These are phyloP conservation scores for Psophocarpus tetragonolobus DNA, from an alignment of 306 rosid genomes.

Conservation along the genomic window DNA sequence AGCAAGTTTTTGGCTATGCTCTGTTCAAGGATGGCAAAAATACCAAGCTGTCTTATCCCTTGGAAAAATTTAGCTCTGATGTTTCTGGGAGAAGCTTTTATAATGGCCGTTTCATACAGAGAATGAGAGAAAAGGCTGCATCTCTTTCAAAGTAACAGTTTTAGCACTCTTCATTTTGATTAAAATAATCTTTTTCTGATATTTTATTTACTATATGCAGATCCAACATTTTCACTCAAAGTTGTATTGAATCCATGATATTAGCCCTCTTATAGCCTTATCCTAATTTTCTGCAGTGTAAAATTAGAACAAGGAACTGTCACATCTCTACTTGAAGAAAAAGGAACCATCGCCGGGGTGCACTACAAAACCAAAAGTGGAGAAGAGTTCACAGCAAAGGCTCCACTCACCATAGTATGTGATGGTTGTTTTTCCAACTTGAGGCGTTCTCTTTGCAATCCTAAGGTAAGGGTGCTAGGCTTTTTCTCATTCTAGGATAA, in stretches of 20 bases:
- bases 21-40: slow-evolving; percentile 59
- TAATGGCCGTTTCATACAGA: slow-evolving; percentile 61
- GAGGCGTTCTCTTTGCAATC: slow-evolving; percentile 52
- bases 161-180: neutral
- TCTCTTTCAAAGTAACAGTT: slow-evolving; percentile 45
- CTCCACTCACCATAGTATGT: slow-evolving; percentile 59
- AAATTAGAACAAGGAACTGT: slow-evolving; percentile 87
- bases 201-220: neutral
- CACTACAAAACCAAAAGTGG: slow-evolving; percentile 72
- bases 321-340: slow-evolving; percentile 70
- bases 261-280: neutral
- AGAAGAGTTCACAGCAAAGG: slow-evolving; percentile 54
- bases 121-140: slow-evolving; percentile 53
- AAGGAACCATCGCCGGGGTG: slow-evolving; percentile 76
- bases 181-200: neutral
- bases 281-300: slow-evolving; percentile 53
- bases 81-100: slow-evolving; percentile 64
- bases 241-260: neutral
- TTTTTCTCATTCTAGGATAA: neutral
- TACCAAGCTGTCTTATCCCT: slow-evolving; percentile 50
- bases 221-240: neutral
- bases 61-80: slow-evolving; percentile 42
- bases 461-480: slow-evolving; percentile 38
- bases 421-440: slow-evolving; percentile 69
- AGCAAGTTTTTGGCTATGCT: slow-evolving; percentile 75